Percentiles rank a stretch among this genome's conserved stretches.
Evolutionary conservation across 352 stramenopile species (phyloP).

Genomic region (Phytophthora palmivora): DNA sequence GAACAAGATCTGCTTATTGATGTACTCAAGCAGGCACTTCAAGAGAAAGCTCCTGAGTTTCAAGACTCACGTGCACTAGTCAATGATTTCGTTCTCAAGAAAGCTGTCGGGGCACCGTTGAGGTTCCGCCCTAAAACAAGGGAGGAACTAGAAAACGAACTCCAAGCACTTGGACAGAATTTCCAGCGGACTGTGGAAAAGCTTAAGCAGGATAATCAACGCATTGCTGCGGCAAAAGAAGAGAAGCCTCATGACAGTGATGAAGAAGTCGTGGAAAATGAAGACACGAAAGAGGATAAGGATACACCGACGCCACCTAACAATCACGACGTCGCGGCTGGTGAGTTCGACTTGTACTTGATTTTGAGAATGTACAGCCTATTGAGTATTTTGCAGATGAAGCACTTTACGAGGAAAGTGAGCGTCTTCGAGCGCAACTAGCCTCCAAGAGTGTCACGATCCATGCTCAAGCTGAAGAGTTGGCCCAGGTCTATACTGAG

Average conservation of each 20-base stretch:
- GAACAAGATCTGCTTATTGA: conserved; percentile 89
- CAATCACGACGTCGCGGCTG: conserved; percentile 13
- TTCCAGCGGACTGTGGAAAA: conserved; percentile 72
- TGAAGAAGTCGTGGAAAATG: conserved; percentile 37
- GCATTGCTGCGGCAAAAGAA: conserved; percentile 33
- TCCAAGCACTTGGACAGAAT: conserved; percentile 73
- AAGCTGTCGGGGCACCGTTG: conserved; percentile 73
- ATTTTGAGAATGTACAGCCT: not conserved
- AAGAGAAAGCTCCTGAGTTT: conserved; percentile 73
- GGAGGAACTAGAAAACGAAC: conserved; percentile 89
- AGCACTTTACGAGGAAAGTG: conserved; percentile 60
- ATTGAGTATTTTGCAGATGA: conserved; percentile 30
- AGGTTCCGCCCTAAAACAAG: conserved; percentile 86
- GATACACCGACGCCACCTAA: conserved; percentile 1
- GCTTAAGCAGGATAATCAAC: conserved; percentile 59
- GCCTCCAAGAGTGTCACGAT: conserved; percentile 63
- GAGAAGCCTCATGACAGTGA: conserved; percentile 41
- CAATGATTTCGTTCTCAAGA: conserved; percentile 90
- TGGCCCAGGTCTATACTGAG: conserved; percentile 62
- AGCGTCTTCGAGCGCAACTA: conserved; percentile 63
- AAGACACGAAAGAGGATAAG: conserved; percentile 39
- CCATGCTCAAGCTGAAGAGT: conserved; percentile 66
- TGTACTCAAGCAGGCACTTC: conserved; percentile 81
- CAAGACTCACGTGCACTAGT: conserved; percentile 64
- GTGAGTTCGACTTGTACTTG: conserved; percentile 3